These are phyloP conservation scores for Solanum hybrid DNA, from an alignment of 305 asterid genomes.

Conservation along the genomic window DNA sequence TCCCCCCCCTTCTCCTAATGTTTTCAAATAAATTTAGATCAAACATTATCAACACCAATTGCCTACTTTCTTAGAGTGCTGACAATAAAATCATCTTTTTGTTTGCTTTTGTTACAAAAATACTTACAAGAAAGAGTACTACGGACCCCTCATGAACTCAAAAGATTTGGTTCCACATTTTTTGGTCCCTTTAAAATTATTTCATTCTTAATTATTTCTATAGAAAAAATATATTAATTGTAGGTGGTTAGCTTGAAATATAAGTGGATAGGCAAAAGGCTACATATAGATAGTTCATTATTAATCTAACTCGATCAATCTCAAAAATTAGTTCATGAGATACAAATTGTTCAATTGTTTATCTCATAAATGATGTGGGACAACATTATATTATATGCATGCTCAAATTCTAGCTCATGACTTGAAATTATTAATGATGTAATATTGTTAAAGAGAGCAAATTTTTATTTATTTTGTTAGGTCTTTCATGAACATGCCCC, in stretches of 20 bases:
- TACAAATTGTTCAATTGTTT: background rate
- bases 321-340: background rate
- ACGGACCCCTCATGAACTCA: background rate
- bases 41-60: background rate
- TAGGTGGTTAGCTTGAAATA: background rate
- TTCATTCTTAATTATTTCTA: background rate
- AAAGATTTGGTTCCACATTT: background rate
- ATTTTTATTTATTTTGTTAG: background rate
- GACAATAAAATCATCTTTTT: background rate
- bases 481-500: background rate
- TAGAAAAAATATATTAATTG: background rate
- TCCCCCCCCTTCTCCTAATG: background rate
- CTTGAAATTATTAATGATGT: background rate
- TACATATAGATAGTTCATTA: background rate
- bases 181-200: background rate
- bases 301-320: background rate
- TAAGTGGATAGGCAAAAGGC: background rate
- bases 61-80: background rate
- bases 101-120: constrained; percentile 4
- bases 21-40: background rate
- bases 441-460: background rate
- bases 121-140: background rate
- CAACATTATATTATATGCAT: background rate
- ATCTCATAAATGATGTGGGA: background rate
- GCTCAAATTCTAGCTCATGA: background rate